Evolutionary conservation across 352 stramenopile species (phyloP).

Genomic region (Phytopythium chamaehyphon): DNA sequence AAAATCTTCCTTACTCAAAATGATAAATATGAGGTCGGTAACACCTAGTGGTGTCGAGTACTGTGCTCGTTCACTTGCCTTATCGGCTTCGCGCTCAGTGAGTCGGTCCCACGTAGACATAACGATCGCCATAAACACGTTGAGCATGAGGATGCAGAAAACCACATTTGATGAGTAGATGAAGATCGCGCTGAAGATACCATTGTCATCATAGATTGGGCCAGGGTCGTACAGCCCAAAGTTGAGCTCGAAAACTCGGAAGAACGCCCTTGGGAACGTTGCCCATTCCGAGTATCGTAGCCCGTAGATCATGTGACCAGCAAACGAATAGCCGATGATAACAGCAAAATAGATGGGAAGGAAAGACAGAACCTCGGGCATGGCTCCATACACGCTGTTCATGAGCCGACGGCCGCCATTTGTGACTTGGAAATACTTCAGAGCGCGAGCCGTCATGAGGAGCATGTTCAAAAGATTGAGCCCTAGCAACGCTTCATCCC

Average conservation of each 20-base stretch:
- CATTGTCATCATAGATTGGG: conserved; percentile 60
- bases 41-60: conserved; percentile 37
- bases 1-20: conserved; percentile 55
- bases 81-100: conserved; percentile 47
- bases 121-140: conserved; percentile 76
- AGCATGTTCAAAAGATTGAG: conserved; percentile 71
- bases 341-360: conserved; percentile 61
- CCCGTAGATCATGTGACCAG: conserved; percentile 64
- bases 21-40: conserved; percentile 42
- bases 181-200: conserved; percentile 60
- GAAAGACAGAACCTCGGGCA: conserved; percentile 68
- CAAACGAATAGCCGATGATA: conserved; percentile 69
- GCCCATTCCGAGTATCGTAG: conserved; percentile 60
- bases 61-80: conserved; percentile 34
- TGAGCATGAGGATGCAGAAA: conserved; percentile 77
- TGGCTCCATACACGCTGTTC: conserved; percentile 66
- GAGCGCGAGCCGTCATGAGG: conserved; percentile 47
- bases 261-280: conserved; percentile 51
- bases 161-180: conserved; percentile 67
- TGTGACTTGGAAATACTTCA: conserved; percentile 75
- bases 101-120: conserved; percentile 69
- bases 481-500: conserved; percentile 56
- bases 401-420: conserved; percentile 58
- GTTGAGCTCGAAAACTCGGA: conserved; percentile 73
- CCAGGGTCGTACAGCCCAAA: conserved; percentile 66